phyloP scores from a whole-genome alignment of 495 filamentous ascomycete genomes.

The Penicillium paxilli region DNA sequence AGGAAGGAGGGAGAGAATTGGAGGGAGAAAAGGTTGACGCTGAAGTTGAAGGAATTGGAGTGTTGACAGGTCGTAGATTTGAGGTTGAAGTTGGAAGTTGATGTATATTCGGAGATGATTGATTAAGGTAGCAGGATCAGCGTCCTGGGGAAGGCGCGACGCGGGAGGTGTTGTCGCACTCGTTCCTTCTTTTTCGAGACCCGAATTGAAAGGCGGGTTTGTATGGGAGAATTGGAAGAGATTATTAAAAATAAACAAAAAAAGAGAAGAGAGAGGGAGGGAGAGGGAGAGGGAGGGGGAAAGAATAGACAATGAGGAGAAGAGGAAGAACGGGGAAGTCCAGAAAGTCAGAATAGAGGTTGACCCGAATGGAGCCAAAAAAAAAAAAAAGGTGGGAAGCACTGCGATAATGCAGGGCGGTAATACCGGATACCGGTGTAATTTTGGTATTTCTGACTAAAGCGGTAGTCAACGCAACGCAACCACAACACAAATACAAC shows the following conservation, averaged over 20 bases:
- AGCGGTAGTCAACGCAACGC: no score
- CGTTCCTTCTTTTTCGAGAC: no score
- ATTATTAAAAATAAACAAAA: neutral
- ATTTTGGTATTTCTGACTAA: no score
- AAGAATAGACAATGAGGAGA: constrained; percentile 5
- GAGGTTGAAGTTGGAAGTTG: no score
- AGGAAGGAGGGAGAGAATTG: constrained; percentile 13
- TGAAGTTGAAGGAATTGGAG: no score
- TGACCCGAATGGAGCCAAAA: neutral
- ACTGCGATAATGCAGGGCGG: constrained; percentile 21
- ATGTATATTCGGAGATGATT: constrained; percentile 6
- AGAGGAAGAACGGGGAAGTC: neutral
- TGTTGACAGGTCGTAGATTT: no score
- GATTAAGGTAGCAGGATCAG: constrained; percentile 15
- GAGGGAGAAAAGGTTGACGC: neutral
- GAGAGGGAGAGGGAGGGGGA: constrained; percentile 6
- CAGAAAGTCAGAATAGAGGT: neutral
- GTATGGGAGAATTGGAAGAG: neutral
- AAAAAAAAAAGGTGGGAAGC: constrained; percentile 39
- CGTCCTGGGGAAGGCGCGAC: constrained; percentile 15
- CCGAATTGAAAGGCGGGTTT: no score
- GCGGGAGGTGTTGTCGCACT: constrained; percentile 10
- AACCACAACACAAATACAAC: no score
- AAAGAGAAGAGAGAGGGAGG: constrained; percentile 8
- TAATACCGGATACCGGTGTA: no score